Percentiles rank a stretch among this genome's conserved stretches.
Conservation (phyloP, 768 basidiomycete genomes). For the Lactarius pseudohatsudake region DNA sequence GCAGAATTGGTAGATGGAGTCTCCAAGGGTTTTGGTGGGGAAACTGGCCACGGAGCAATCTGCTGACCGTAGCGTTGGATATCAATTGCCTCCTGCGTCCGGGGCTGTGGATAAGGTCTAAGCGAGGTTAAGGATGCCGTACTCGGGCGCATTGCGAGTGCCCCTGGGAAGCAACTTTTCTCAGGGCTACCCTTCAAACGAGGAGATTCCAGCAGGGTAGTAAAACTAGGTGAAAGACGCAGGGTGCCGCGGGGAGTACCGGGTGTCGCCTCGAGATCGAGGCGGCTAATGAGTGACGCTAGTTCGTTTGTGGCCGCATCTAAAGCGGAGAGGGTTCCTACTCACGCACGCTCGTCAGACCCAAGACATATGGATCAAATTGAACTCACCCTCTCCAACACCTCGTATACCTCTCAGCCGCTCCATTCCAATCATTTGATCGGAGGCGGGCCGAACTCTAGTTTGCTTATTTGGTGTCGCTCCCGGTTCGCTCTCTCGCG, state of each 20-base stretch:
- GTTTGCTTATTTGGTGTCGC: slow-evolving; percentile 42
- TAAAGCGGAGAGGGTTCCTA: slow-evolving; percentile 65
- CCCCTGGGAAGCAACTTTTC: slow-evolving; percentile 36
- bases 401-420: slow-evolving; percentile 51
- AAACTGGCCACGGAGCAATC: slow-evolving; percentile 62
- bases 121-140: slow-evolving; percentile 49
- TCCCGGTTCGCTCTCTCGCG: slow-evolving; percentile 27
- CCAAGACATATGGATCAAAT: neutral
- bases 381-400: slow-evolving; percentile 51
- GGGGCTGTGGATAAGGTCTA: slow-evolving; percentile 47
- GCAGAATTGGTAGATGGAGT: slow-evolving; percentile 25
- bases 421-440: slow-evolving; percentile 52
- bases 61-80: slow-evolving; percentile 45
- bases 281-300: slow-evolving; percentile 71
- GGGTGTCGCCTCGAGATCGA: slow-evolving; percentile 82
- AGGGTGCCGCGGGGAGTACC: slow-evolving; percentile 44
- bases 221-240: slow-evolving; percentile 30
- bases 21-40: slow-evolving; percentile 41
- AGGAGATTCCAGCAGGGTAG: slow-evolving; percentile 29
- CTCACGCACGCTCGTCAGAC: slow-evolving; percentile 12
- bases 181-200: slow-evolving; percentile 37
- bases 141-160: slow-evolving; percentile 37
- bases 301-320: slow-evolving; percentile 81
- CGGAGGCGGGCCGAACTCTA: slow-evolving; percentile 60
- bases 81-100: slow-evolving; percentile 26